Base-by-base conservation (phyloP, 208 protist species). In the Endotrypanum monterogeii region DNA sequence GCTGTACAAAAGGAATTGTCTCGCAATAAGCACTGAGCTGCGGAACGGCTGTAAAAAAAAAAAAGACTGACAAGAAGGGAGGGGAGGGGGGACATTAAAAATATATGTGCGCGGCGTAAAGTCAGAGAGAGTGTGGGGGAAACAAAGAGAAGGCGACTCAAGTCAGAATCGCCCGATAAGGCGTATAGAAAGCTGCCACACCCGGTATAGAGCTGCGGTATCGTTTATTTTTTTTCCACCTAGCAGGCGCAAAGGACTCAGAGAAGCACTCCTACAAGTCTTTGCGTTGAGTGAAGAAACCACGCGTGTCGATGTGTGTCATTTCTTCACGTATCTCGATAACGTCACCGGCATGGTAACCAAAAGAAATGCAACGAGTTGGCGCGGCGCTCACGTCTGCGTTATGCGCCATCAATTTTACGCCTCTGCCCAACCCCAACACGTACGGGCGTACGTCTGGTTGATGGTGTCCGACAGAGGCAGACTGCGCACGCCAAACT, bases 401-500 rank as follows among this genome's bases (percentile, higher is more conserved):
- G 44, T 25, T 51, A 16, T 2, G 9, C 28, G 20, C 37, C 44
- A 28, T 65, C 60, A 46, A 30, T 11, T 28, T 14, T 4, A 3
- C 37, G 41, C n/a, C 46, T 12, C n/a, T 41, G 14, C 54, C 41
- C 52, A 71, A 11, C 51, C 69, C 32, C 66, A 44, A n/a, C 66
- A 77, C 46, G 55, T 67, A 12, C 54, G 63, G 35, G 71, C 63
- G 58, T 74, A 83, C 2, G 28, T 39, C 18, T 71, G 73, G 35
- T 79, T 83, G 11, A 51, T 25, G 12, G 11, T 35, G 41, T 82
- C 78, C 20, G 72, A 67, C 5, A 32, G 4, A 23, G 84, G 83
- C 56, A 94, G 68, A 11, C 83, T 83, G 18, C 86, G 86, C 16
- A 94, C 76, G 28, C 70, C 73, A 1, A 87, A 79, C 32, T 72